phyloP scores from a whole-genome alignment of 2,329 filamentous ascomycete genomes.

The Mycocentrospora acerina region DNA sequence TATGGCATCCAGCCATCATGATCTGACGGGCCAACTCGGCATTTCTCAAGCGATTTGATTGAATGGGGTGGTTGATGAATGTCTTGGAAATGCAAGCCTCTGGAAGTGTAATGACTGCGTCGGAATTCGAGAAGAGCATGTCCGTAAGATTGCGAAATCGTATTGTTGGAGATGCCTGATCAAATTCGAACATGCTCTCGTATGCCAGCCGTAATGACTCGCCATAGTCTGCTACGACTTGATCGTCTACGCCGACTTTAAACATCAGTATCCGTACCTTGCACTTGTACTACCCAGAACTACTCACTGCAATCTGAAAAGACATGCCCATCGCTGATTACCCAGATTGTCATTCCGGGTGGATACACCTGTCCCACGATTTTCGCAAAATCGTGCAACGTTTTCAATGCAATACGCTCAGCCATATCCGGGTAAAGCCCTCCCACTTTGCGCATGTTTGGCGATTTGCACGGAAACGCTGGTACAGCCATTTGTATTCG shows the following conservation, averaged over 20 bases:
- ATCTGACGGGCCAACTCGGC: constrained; percentile 35
- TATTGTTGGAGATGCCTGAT: too few relatives aligned
- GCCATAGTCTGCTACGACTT: too few relatives aligned
- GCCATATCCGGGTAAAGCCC: constrained; percentile 48
- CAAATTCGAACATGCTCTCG: too few relatives aligned
- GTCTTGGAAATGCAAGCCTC: too few relatives aligned
- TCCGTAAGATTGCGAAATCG: too few relatives aligned
- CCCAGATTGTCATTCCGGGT: constrained; percentile 46
- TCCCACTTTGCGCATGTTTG: constrained; percentile 59
- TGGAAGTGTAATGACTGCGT: too few relatives aligned
- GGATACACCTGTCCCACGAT: constrained; percentile 44
- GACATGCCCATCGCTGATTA: constrained; percentile 49
- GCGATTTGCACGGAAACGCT: constrained; percentile 64
- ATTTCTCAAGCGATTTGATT: too few relatives aligned
- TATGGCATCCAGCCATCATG: constrained; percentile 26
- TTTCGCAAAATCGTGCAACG: constrained; percentile 44
- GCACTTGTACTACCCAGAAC: constrained; percentile 49
- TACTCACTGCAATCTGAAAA: constrained; percentile 48
- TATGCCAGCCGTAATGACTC: too few relatives aligned
- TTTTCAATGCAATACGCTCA: constrained; percentile 46
- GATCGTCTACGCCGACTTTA: constrained; percentile 37
- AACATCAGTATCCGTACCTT: constrained; percentile 42
- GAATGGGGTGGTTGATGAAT: too few relatives aligned
- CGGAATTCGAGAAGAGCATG: too few relatives aligned
- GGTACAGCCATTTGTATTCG: constrained; percentile 49